A percentile compares a stretch with the other conserved stretches of the same genome.
phyloP scores from a whole-genome alignment of 208 protist genomes.

The Naegleria lovaniensis region DNA sequence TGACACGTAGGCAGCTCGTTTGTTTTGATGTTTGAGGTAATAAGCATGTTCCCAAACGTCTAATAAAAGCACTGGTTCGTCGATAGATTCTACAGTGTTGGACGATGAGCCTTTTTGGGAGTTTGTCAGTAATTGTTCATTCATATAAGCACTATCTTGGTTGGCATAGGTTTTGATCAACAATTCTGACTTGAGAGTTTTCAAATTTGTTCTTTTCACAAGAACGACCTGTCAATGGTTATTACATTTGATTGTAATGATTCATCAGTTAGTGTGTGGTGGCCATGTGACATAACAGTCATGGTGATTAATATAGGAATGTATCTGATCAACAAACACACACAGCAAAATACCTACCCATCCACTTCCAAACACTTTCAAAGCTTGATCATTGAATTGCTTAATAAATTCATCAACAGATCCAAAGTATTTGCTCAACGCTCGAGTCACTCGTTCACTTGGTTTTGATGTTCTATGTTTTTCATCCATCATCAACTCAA shows the following conservation, averaged over 20 bases:
- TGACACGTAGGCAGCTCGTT: not conserved
- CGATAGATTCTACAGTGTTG: not conserved
- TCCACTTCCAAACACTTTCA: not conserved
- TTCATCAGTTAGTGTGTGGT: too few species aligned
- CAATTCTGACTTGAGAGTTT: not conserved
- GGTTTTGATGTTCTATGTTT: not conserved
- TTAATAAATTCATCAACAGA: not conserved
- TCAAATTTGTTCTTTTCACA: too few species aligned
- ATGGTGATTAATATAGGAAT: too few species aligned
- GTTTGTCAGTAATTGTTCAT: not conserved
- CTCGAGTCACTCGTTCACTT: not conserved
- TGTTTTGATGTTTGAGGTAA: constrained; percentile 26
- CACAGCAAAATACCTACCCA: not conserved
- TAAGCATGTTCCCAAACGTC: constrained; percentile 31
- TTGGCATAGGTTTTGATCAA: not conserved
- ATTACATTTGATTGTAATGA: too few species aligned
- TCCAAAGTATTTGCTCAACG: not conserved
- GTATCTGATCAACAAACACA: too few species aligned
- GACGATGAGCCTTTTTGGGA: too few species aligned
- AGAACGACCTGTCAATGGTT: too few species aligned
- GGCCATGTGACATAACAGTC: too few species aligned
- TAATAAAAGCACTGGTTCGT: not conserved
- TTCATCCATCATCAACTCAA: not conserved
- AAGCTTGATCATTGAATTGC: not conserved
- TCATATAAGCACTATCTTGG: not conserved